A percentile compares a stretch with the other conserved stretches of the same genome.
These are phyloP conservation scores for Trichoderma simmonsii DNA, from an alignment of 2,329 filamentous ascomycete species.

Conservation along the genomic window DNA sequence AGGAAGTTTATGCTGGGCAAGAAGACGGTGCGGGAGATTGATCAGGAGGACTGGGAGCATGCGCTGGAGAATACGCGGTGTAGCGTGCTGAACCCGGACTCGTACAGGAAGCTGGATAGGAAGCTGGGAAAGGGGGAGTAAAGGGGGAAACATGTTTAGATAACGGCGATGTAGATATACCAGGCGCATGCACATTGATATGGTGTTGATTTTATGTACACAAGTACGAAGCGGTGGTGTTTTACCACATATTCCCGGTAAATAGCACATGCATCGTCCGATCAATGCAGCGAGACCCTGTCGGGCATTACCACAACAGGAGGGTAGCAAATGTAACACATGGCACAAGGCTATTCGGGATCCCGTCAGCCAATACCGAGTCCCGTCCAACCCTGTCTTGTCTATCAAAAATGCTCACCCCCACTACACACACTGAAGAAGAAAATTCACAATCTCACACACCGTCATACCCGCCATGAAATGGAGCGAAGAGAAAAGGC, in stretches of 20 bases:
- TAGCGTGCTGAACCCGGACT: slow-evolving; percentile 47
- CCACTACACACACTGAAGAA: neutral
- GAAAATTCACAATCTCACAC: neutral
- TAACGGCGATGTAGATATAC: neutral
- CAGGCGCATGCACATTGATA: neutral
- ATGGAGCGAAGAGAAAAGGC: neutral
- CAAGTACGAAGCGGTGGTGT: neutral
- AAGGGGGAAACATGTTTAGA: neutral
- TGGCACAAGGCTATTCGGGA: slow-evolving; percentile 4
- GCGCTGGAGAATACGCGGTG: slow-evolving; percentile 48
- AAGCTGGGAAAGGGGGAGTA: slow-evolving; percentile 35
- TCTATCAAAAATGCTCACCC: neutral
- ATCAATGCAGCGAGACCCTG: neutral
- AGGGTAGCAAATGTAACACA: neutral
- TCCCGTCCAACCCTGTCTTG: neutral
- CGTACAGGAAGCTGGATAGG: slow-evolving; percentile 40
- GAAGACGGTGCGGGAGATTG: slow-evolving; percentile 27
- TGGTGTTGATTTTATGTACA: neutral
- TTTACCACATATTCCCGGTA: neutral
- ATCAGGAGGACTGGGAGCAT: slow-evolving; percentile 49
- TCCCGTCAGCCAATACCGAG: neutral
- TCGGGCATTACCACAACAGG: neutral
- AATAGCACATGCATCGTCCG: neutral
- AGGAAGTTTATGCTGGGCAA: slow-evolving; percentile 35
- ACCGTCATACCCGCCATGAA: neutral